Percentiles rank a stretch among this genome's conserved stretches.
phyloP scores from a whole-genome alignment of 345 rosid species.

The Pseudoturritis turrita region DNA sequence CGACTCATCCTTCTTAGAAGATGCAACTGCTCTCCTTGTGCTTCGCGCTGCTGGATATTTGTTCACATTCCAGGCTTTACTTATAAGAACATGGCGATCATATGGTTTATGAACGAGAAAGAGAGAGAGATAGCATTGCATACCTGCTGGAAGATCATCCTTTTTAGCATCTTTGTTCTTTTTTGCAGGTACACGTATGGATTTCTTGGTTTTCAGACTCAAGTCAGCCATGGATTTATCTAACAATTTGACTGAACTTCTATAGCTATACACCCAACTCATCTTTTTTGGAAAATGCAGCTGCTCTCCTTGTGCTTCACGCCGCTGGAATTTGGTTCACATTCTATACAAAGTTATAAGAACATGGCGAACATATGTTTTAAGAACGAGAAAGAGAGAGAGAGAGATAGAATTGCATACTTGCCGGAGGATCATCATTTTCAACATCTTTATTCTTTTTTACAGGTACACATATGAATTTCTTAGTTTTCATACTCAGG shows the following conservation, averaged over 20 bases:
- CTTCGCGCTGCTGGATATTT: conserved; percentile 27
- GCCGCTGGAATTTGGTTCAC: conserved; percentile 25
- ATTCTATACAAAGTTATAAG: conserved; percentile 5
- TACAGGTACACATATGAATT: neutral
- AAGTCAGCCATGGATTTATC: conserved; percentile 54
- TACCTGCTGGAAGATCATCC: too few species aligned
- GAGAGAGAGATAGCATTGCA: too few species aligned
- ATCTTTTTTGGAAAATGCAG: conserved; percentile 16
- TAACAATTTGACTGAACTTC: conserved; percentile 62
- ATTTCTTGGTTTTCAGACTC: conserved; percentile 42
- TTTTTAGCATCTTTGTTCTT: conserved; percentile 28
- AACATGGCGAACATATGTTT: neutral
- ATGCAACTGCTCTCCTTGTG: conserved; percentile 28
- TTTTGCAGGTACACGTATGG: conserved; percentile 4
- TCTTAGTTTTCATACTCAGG: conserved; percentile 46
- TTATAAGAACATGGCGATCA: conserved; percentile 46
- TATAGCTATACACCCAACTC: conserved; percentile 45
- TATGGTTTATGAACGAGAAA: too few species aligned
- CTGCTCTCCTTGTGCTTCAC: conserved; percentile 28
- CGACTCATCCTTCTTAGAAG: conserved; percentile 22
- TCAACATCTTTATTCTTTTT: conserved; percentile 17
- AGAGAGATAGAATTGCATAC: neutral
- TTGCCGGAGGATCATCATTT: neutral
- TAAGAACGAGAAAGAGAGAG: neutral
- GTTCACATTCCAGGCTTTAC: conserved; percentile 41